Base-by-base conservation (phyloP, 2,329 filamentous ascomycete genomes). In the Fusarium piperis region DNA sequence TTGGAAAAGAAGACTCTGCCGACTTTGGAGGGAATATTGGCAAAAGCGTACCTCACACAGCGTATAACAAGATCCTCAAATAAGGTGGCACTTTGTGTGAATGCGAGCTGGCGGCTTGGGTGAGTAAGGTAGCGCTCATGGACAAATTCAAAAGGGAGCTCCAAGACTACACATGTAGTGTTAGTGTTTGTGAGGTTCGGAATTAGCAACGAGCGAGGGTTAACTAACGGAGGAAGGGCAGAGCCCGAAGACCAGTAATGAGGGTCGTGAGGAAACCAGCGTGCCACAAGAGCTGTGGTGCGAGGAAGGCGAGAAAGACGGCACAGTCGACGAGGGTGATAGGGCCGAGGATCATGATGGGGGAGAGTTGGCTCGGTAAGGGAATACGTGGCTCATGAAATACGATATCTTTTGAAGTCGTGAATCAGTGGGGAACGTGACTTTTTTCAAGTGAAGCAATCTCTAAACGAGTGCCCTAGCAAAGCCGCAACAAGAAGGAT, bases 21-120 rank as follows among this genome's bases (percentile, higher is more conserved):
- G 28, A 95, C 87, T 35, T 83, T 85, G 10, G 92, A 86, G 3
- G 92, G 91, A 70, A 95, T 89, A 68, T 89, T 87, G 28, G 90
- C 88, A 78, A 95, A 95, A 15, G 92, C 92, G 84, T 93, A 94
- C 59, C 92, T 88, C 36, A 96, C 92, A 76, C 91, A 94, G 65
- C 92, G 88, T 65, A 95, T 87, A 55, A 94, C 92, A 46, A 94
- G 79, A 77, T 95, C 92, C 79, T 95, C 93, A 77, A 95, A 95
- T 2, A 89, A 81, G 4, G 91, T 90, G n/a, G 92, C 89, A 60
- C 86, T 86, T 72, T 87, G 89, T n/a, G 91, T 88, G 73, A 94
- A 94, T 2, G 88, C 86, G 7, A 89, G 84, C 68, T 85, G 74
- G 26, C 65, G 65, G 56, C 56, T 67, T 33, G 67, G 66, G n/a